A percentile compares a stretch with the other conserved stretches of the same genome.
Conservation (phyloP, 495 filamentous ascomycete species). For the Neurospora intermedia region DNA sequence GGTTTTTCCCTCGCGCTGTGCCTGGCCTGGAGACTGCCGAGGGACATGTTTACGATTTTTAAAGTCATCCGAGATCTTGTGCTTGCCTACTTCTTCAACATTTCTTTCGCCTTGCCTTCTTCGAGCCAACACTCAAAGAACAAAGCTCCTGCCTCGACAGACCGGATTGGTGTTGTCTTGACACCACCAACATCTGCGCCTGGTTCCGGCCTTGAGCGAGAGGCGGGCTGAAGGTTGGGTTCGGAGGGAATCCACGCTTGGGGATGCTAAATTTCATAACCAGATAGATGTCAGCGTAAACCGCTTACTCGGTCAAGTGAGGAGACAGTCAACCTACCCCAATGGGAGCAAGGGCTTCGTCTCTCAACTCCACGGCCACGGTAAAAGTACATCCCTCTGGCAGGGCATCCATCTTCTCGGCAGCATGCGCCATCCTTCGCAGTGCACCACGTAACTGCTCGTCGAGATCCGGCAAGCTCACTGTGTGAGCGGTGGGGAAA, state of each 20-base stretch:
- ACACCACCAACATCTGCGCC: conserved; percentile 34
- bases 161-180: conserved; percentile 43
- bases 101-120: conserved; percentile 33
- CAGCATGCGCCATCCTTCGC: conserved; percentile 39
- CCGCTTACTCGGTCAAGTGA: not conserved
- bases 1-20: conserved; percentile 68
- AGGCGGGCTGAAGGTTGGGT: conserved; percentile 34
- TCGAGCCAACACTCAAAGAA: conserved; percentile 62
- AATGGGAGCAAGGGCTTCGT: conserved; percentile 64
- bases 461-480: conserved; percentile 33
- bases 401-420: conserved; percentile 50
- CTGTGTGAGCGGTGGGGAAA: not conserved
- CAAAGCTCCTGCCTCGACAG: conserved; percentile 53
- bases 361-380: conserved; percentile 72
- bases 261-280: conserved; percentile 34
- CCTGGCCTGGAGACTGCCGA: conserved; percentile 63
- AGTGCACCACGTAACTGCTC: conserved; percentile 42
- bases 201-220: conserved; percentile 20
- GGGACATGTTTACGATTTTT: conserved; percentile 74
- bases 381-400: conserved; percentile 76
- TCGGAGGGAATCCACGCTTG: conserved; percentile 58
- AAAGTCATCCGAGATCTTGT: conserved; percentile 81
- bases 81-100: conserved; percentile 28
- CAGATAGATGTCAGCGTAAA: not conserved
- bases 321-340: conserved; percentile 34